phyloP scores from a whole-genome alignment of 2,329 filamentous ascomycete species.

The Metarhizium sp. region DNA sequence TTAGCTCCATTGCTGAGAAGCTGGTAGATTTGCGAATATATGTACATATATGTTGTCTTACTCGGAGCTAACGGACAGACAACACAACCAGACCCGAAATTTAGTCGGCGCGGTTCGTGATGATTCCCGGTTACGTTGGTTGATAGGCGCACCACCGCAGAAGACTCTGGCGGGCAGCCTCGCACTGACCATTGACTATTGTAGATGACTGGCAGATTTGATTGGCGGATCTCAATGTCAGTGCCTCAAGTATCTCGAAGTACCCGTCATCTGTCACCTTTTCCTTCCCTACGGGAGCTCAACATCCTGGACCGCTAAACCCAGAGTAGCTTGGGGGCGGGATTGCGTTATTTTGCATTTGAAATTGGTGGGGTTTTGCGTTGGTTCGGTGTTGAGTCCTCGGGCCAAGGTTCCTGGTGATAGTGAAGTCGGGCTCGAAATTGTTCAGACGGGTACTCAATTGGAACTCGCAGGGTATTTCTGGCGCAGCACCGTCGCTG shows the following conservation, averaged over 20 bases:
- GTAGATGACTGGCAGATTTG: neutral
- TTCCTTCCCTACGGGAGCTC: slow-evolving; percentile 4
- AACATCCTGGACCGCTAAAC: slow-evolving; percentile 10
- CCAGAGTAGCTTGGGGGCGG: slow-evolving; percentile 12
- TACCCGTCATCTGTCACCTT: slow-evolving; percentile 14
- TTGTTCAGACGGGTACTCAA: neutral
- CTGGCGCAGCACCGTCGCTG: neutral
- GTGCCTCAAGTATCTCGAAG: slow-evolving; percentile 10
- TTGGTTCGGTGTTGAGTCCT: neutral
- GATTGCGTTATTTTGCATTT: slow-evolving; percentile 11
- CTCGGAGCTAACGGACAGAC: neutral
- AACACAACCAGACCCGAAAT: neutral
- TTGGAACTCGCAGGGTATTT: neutral
- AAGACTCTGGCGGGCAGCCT: neutral
- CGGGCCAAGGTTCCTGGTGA: neutral
- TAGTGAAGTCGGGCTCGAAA: neutral
- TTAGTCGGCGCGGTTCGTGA: neutral
- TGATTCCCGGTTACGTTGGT: neutral
- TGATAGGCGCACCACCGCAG: neutral
- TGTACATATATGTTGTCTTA: neutral
- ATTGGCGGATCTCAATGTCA: neutral
- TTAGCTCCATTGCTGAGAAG: too few species aligned
- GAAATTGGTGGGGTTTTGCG: neutral
- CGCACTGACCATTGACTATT: neutral
- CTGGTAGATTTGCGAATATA: too few species aligned